Evolutionary conservation across 1,139 yeast species (phyloP).

Genomic region (Kazachstania sp.): DNA sequence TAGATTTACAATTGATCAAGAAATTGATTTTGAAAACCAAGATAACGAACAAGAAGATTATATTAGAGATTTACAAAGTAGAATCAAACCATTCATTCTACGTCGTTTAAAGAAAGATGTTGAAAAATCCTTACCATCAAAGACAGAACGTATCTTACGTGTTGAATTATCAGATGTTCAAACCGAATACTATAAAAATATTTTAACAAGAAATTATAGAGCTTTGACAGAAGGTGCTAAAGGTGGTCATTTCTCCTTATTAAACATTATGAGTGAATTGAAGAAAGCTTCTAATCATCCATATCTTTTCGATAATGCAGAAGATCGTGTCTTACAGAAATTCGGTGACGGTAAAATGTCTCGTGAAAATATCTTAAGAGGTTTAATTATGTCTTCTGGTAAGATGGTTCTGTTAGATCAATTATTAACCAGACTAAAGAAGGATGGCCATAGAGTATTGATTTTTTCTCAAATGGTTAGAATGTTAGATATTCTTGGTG

Average conservation of each 20-base stretch:
- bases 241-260: conserved; percentile 74
- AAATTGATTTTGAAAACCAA: conserved; percentile 87
- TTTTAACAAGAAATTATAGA: conserved; percentile 80
- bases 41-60: conserved; percentile 80
- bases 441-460: conserved; percentile 92
- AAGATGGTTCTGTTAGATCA: conserved; percentile 95
- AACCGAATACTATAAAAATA: conserved; percentile 89
- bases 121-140: conserved; percentile 90
- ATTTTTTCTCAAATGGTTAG: conserved; percentile 97
- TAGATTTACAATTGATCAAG: conserved; percentile 77
- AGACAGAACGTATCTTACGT: conserved; percentile 87
- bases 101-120: conserved; percentile 95
- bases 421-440: conserved; percentile 67
- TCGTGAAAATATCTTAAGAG: conserved; percentile 76
- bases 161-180: conserved; percentile 94
- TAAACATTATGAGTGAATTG: conserved; percentile 90
- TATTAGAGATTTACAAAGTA: conserved; percentile 73
- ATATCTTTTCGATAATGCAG: conserved; percentile 88
- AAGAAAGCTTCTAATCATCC: conserved; percentile 98
- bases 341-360: conserved; percentile 49
- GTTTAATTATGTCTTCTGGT: conserved; percentile 95
- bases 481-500: conserved; percentile 91
- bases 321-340: conserved; percentile 64
- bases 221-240: conserved; percentile 82
- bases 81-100: conserved; percentile 83